These are phyloP conservation scores for Candida ponderosae DNA, from an alignment of 805 yeast genomes.

Conservation along the genomic window DNA sequence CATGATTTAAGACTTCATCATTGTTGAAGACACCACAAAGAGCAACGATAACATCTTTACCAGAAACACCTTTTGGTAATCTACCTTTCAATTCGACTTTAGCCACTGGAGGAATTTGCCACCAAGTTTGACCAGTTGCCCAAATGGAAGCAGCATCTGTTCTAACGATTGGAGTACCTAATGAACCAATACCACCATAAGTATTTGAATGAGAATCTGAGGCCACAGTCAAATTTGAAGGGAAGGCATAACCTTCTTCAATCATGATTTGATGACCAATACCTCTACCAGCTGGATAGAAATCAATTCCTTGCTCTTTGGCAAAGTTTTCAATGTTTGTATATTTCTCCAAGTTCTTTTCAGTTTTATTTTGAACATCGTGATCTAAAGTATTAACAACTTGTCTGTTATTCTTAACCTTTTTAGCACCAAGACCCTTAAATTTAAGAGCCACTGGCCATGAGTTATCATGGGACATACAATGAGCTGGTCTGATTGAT, in stretches of 20 bases:
- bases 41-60: conserved; percentile 95
- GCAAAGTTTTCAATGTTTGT: conserved; percentile 86
- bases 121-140: conserved; percentile 99
- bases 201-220: conserved; percentile 97
- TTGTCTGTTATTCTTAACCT: conserved; percentile 79
- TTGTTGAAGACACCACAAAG: conserved; percentile 89
- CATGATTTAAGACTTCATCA: conserved; percentile 89
- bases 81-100: conserved; percentile 78
- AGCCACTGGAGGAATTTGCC: conserved; percentile 99
- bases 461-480: conserved; percentile 98
- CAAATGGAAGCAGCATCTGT: conserved; percentile 99
- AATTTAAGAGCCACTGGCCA: conserved; percentile 99
- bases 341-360: conserved; percentile 83
- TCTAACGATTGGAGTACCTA: conserved; percentile 97
- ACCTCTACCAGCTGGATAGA: conserved; percentile 98
- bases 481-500: conserved; percentile 89
- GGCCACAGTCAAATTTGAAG: conserved; percentile 87
- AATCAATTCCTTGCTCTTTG: conserved; percentile 83
- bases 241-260: conserved; percentile 98
- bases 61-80: conserved; percentile 82
- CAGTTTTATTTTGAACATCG: conserved; percentile 91
- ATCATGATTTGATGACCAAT: conserved; percentile 99
- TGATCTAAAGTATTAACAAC: conserved; percentile 96
- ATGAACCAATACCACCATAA: conserved; percentile 92
- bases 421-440: conserved; percentile 86